Evolutionary conservation across 1,284 basidiomycete genomes (phyloP).

Genomic region (Leccinum pachyderme): DNA sequence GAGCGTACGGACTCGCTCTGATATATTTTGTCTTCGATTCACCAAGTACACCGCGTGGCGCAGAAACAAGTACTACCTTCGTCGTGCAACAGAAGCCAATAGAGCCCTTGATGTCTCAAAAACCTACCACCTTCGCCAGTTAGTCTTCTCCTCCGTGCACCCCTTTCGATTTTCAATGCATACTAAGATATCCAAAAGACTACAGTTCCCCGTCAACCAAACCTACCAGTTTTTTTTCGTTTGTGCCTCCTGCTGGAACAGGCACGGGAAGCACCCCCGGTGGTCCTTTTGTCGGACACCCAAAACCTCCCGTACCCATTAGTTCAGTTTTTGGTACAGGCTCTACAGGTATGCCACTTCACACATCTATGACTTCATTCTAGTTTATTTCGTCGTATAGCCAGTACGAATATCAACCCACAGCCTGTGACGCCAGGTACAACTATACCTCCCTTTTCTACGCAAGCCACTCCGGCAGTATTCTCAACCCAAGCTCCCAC

Average conservation of each 20-base stretch:
- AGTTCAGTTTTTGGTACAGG: not conserved
- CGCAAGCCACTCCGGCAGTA: not conserved
- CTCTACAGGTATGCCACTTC: not conserved
- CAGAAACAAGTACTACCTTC: not conserved
- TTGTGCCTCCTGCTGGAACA: not conserved
- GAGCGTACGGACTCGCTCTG: not conserved
- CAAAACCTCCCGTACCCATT: not conserved
- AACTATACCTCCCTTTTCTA: not conserved
- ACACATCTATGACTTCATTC: not conserved
- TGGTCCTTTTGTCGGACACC: not conserved
- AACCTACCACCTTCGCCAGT: not conserved
- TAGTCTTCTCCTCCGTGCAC: not conserved
- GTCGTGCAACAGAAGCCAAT: not conserved
- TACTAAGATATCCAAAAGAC: not conserved
- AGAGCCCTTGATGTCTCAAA: not conserved
- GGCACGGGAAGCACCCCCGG: not conserved
- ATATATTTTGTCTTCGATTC: not conserved
- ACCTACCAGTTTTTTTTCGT: not conserved
- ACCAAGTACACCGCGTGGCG: not conserved
- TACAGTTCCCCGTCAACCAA: not conserved
- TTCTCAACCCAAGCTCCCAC: not conserved
- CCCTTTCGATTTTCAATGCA: not conserved
- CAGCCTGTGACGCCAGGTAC: not conserved
- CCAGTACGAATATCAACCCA: not conserved
- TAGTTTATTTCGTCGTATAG: not conserved